phyloP scores from a whole-genome alignment of 2,329 filamentous ascomycete species.

The Chaetomiaceae sp. region DNA sequence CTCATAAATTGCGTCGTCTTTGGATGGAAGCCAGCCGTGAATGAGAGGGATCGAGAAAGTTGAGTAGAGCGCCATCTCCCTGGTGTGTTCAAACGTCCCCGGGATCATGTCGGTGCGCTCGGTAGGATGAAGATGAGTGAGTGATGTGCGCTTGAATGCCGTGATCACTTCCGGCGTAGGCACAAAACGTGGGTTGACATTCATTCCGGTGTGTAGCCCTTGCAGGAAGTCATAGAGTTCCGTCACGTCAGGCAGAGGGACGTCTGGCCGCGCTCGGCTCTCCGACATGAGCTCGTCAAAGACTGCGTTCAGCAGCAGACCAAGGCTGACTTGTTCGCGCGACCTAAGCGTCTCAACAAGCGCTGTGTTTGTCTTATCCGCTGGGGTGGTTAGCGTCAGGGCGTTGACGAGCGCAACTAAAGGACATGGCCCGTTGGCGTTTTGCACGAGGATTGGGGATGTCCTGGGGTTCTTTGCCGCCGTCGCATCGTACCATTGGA shows the following conservation, averaged over 20 bases:
- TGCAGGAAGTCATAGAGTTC: slow-evolving; percentile 86
- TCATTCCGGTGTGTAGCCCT: slow-evolving; percentile 92
- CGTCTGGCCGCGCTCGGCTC: slow-evolving; percentile 57
- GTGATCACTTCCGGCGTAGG: slow-evolving; percentile 47
- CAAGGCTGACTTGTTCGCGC: slow-evolving; percentile 83
- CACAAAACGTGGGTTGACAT: slow-evolving; percentile 88
- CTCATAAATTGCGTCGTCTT: slow-evolving; percentile 59
- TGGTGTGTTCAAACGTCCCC: slow-evolving; percentile 81
- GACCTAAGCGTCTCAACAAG: slow-evolving; percentile 73
- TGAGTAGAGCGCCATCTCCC: slow-evolving; percentile 85
- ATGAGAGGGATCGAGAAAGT: slow-evolving; percentile 85
- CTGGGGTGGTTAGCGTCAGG: slow-evolving; percentile 74
- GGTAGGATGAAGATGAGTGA: slow-evolving; percentile 49
- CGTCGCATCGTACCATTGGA: slow-evolving; percentile 72
- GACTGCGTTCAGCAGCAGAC: slow-evolving; percentile 78
- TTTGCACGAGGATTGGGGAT: slow-evolving; percentile 89
- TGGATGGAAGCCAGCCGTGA: slow-evolving; percentile 85
- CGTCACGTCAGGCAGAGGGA: slow-evolving; percentile 74
- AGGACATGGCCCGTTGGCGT: slow-evolving; percentile 90
- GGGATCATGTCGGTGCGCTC: slow-evolving; percentile 48
- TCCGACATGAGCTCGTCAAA: slow-evolving; percentile 90
- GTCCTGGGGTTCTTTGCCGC: slow-evolving; percentile 59
- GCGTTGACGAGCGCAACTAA: slow-evolving; percentile 91
- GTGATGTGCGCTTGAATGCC: slow-evolving; percentile 48
- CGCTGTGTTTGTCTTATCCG: slow-evolving; percentile 57